Conservation (phyloP, 305 asterid species). For the Fraxinus angustifolia region DNA sequence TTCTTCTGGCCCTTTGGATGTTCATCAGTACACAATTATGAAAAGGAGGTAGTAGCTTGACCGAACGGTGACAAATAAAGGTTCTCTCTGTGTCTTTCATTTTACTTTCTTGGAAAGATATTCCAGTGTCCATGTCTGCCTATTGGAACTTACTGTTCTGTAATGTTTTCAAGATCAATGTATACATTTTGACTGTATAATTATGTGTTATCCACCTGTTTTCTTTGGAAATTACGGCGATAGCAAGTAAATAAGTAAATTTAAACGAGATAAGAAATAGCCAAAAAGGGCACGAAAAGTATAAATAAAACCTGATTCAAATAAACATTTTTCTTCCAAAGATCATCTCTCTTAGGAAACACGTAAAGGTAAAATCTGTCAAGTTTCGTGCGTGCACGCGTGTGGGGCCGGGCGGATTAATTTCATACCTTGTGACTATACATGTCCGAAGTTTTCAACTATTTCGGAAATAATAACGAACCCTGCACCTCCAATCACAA, state of each 20-base stretch:
- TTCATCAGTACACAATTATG: not conserved
- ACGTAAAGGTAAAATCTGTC: not conserved
- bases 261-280: not conserved
- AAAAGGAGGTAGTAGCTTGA: not conserved
- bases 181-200: not conserved
- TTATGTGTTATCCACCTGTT: not conserved
- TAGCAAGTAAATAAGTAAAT: not conserved
- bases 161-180: not conserved
- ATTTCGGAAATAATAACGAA: slow-evolving; percentile 63
- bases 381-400: not conserved
- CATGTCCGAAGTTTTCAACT: slow-evolving; percentile 47
- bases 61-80: not conserved
- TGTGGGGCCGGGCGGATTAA: not conserved
- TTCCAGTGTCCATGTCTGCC: not conserved
- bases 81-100: not conserved
- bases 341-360: not conserved
- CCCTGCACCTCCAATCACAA: slow-evolving; percentile 69
- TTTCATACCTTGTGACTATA: slow-evolving; percentile 7
- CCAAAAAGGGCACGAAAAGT: not conserved
- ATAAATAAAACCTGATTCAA: not conserved
- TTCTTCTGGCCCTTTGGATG: slow-evolving; percentile 52
- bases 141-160: not conserved
- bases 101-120: not conserved
- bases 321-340: not conserved
- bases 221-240: not conserved